A percentile compares a stretch with the other conserved stretches of the same genome.
phyloP scores from a whole-genome alignment of 2,329 filamentous ascomycete species.

The Hypoxylon sp. region DNA sequence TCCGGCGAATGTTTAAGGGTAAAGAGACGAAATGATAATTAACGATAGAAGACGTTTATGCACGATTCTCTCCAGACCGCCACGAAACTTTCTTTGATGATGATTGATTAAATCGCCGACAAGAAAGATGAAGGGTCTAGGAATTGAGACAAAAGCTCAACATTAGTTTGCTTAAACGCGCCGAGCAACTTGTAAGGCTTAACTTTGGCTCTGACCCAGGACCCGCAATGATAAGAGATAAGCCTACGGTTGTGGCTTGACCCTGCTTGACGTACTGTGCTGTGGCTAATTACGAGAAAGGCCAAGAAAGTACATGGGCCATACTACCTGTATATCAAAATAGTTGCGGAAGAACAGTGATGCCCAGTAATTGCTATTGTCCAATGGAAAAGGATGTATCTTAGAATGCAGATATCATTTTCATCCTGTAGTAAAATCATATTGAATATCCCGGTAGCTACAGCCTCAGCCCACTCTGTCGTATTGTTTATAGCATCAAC shows the following conservation, averaged over 20 bases:
- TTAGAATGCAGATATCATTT: neutral
- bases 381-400: neutral
- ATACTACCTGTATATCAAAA: no score
- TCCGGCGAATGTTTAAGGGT: neutral
- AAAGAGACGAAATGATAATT: neutral
- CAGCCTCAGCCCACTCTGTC: neutral
- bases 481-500: neutral
- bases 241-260: neutral
- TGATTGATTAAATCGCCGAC: neutral
- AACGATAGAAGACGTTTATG: neutral
- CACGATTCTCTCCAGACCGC: neutral
- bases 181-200: neutral
- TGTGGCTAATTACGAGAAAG: no score
- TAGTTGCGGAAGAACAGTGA: no score
- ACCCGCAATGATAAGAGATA: conserved; percentile 3
- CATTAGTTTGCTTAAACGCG: conserved; percentile 4
- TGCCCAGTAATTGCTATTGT: no score
- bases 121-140: neutral
- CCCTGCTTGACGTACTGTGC: no score
- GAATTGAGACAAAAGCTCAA: neutral
- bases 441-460: neutral
- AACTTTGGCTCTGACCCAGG: neutral
- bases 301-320: no score
- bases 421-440: neutral
- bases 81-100: neutral